A percentile compares a stretch with the other conserved stretches of the same genome.
Conservation (phyloP, 2,329 filamentous ascomycete species). For the Trichophyton benhamiae region DNA sequence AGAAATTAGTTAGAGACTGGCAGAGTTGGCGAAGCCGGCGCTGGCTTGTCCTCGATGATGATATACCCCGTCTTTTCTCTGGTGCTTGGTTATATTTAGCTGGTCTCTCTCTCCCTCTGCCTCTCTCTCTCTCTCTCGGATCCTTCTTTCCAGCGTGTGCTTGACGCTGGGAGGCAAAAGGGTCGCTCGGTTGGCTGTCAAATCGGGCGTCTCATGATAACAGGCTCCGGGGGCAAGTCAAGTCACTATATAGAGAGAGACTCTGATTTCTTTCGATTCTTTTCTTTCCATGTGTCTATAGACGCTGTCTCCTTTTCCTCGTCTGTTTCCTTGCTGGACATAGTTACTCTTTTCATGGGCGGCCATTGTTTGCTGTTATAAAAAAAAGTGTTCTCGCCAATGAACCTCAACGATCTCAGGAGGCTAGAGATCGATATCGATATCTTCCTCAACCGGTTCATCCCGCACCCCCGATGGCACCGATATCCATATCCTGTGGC, state of each 20-base stretch:
- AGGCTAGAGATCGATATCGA: slow-evolving; percentile 58
- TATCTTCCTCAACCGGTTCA: slow-evolving; percentile 55
- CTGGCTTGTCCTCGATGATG: background rate
- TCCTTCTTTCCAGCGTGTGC: too few species aligned
- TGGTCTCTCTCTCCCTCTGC: background rate
- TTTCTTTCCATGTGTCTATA: background rate
- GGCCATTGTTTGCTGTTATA: background rate
- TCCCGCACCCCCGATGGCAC: slow-evolving; percentile 54
- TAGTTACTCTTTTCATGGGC: background rate
- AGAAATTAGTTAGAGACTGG: background rate
- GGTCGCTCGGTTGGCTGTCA: too few species aligned
- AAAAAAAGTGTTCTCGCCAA: background rate
- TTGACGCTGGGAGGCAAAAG: too few species aligned
- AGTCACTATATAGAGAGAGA: too few species aligned
- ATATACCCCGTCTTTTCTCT: too few species aligned
- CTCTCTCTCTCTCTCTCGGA: background rate
- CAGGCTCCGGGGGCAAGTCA: too few species aligned
- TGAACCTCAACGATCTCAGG: slow-evolving; percentile 3
- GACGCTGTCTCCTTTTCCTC: background rate
- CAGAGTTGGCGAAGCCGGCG: background rate
- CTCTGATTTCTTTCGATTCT: background rate
- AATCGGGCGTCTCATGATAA: too few species aligned
- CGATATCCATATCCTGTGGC: slow-evolving; percentile 54
- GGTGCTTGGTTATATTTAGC: too few species aligned
- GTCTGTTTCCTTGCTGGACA: background rate